Base-by-base conservation (phyloP, 805 yeast species). In the Kurtzmaniella cleridarum region DNA sequence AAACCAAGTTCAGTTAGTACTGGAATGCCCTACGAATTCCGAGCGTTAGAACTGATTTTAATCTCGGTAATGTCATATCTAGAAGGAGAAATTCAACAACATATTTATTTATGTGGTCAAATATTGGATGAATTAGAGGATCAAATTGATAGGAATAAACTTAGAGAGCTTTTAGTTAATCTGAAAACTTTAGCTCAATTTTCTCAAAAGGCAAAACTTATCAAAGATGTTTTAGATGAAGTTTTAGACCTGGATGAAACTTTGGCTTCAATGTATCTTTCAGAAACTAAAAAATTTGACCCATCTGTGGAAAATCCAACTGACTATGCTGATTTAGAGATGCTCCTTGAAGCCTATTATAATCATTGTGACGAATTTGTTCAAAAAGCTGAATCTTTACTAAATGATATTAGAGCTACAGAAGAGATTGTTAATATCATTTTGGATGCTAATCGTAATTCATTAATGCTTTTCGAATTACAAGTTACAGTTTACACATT, bases 341-440 rank as follows among this genome's bases (percentile, higher is more conserved):
- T 89, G 81, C 68, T 90, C 36, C 57, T 90, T 15, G 97, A 90
- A 54, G 78, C 95, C 0, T 90, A 90, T 61, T 89, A 86, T 60
- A 83, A 84, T 42, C 96, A 89, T 50, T 83, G 91, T 55, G 96
- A 90, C 54, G 97, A 90, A 63, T 80, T 84, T 48, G 96, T 89
- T 5, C 97, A 90, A 59, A 91, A 85, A 49, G 81, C 95, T 0
- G 95, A 86, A 32, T 81, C 91, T 3, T 64, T 89, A 40, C 76
- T 85, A 15, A 81, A 80, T 49, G 95, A 90, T 54, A 87, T 90
- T 49, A 80, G 79, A 53, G 85, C 93, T 12, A 90, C 97, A 0
- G 96, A 89, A 55, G 97, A 90, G 52, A 86, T 90, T 54, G 90
- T 87, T 42, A 89, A 89, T 54, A 89, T 90, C 51, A 89, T 90